Evolutionary conservation across 2,329 filamentous ascomycete genomes (phyloP).

Genomic region (Fusarium fracticaudum): DNA sequence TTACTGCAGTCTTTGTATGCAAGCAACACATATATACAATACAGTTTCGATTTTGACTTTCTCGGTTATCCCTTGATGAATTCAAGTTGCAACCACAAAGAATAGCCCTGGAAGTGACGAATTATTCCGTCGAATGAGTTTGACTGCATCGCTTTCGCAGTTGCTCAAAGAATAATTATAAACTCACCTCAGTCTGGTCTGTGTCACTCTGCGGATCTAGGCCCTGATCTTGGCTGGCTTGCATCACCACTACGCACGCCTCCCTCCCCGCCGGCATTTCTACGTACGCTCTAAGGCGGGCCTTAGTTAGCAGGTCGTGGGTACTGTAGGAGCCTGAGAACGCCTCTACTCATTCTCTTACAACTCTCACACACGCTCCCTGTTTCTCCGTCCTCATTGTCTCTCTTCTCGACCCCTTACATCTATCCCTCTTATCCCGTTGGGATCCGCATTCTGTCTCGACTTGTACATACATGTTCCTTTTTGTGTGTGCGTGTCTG

Average conservation of each 20-base stretch:
- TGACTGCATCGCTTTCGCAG: conserved; percentile 12
- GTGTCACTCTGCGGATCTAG: conserved; percentile 43
- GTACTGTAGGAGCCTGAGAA: conserved; percentile 36
- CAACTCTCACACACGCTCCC: conserved; percentile 35
- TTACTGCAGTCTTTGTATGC: not conserved
- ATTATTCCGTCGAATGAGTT: conserved; percentile 1
- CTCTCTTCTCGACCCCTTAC: conserved; percentile 28
- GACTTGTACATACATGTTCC: conserved; percentile 31
- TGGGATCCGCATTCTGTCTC: conserved; percentile 29
- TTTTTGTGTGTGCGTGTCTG: conserved; percentile 8
- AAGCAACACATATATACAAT: not conserved
- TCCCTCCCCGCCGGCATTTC: conserved; percentile 43
- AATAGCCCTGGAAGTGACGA: conserved; percentile 6
- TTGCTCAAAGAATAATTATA: conserved; percentile 6
- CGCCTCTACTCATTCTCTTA: conserved; percentile 38
- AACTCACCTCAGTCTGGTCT: conserved; percentile 23
- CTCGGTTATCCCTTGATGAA: conserved; percentile 12
- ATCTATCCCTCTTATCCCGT: conserved; percentile 27
- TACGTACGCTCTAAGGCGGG: conserved; percentile 35
- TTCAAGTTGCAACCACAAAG: conserved; percentile 2
- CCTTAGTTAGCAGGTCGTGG: conserved; percentile 26
- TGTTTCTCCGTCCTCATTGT: conserved; percentile 27
- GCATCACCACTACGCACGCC: conserved; percentile 45
- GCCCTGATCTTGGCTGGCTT: conserved; percentile 44
- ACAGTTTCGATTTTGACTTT: conserved; percentile 20